phyloP scores from a whole-genome alignment of 345 rosid genomes.

The Anacardium occidentale region DNA sequence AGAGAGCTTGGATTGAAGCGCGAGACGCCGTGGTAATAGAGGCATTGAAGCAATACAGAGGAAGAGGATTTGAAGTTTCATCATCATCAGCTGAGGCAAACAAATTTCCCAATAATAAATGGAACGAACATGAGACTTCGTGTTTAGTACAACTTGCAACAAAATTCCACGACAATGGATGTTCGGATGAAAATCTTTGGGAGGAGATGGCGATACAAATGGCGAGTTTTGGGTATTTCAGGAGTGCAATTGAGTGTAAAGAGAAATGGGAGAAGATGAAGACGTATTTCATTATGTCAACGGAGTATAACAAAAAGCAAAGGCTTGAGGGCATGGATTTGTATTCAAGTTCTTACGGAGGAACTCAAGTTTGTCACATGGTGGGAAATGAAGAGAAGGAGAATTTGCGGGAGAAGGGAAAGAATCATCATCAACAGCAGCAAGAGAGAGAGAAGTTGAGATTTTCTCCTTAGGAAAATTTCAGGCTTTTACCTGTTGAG shows the following conservation, averaged over 20 bases:
- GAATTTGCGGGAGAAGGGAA: conserved; percentile 29
- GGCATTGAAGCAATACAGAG: conserved; percentile 35
- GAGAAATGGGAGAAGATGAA: conserved; percentile 50
- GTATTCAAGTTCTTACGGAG: conserved; percentile 20
- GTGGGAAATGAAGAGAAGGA: conserved; percentile 25
- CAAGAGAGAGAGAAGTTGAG: conserved; percentile 5
- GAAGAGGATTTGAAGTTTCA: conserved; percentile 14
- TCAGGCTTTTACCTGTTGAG: conserved; percentile 13
- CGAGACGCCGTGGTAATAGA: conserved; percentile 49
- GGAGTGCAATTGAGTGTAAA: conserved; percentile 33
- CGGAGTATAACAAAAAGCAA: conserved; percentile 31
- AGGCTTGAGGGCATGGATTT: conserved; percentile 20
- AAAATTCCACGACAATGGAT: conserved; percentile 32
- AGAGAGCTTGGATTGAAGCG: conserved; percentile 56
- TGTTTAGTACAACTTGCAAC: conserved; percentile 38
- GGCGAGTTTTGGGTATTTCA: conserved; percentile 40
- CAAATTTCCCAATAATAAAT: conserved; percentile 1
- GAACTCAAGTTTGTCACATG: conserved; percentile 13
- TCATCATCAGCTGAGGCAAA: background rate
- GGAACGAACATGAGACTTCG: conserved; percentile 45
- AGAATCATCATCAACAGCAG: too few relatives aligned
- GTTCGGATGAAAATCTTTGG: conserved; percentile 36
- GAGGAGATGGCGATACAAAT: conserved; percentile 43
- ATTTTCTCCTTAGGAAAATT: background rate
- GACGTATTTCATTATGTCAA: conserved; percentile 29